Conservation (phyloP, 768 basidiomycete genomes). For the Trametes punicea region DNA sequence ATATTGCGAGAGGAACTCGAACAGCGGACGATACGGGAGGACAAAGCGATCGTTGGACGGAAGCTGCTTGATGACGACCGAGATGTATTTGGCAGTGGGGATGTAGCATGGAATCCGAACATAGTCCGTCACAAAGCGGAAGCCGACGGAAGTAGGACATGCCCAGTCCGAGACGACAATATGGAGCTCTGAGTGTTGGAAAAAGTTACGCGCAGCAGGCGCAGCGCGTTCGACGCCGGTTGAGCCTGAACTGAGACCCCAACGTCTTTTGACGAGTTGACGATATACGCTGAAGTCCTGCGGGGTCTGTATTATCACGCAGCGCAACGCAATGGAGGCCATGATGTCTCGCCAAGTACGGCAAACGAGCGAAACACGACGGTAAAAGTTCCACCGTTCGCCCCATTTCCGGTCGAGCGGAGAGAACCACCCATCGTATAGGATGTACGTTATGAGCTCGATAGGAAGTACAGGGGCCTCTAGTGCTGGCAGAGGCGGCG, state of each 20-base stretch:
- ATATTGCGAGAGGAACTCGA: conserved; percentile 11
- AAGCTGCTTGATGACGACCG: conserved; percentile 7
- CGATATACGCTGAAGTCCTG: conserved; percentile 5
- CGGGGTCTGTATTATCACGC: conserved; percentile 5
- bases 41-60: conserved; percentile 2
- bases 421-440: conserved; percentile 8
- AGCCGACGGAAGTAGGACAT: background rate
- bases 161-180: conserved; percentile 13
- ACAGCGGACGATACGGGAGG: conserved; percentile 9
- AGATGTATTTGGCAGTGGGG: conserved; percentile 1
- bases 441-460: conserved; percentile 6
- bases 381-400: conserved; percentile 8
- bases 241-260: conserved; percentile 2
- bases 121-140: conserved; percentile 9
- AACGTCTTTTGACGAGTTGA: background rate
- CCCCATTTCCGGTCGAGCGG: background rate
- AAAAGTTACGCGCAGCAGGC: conserved; percentile 1
- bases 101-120: conserved; percentile 11
- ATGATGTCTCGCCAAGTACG: background rate
- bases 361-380: conserved; percentile 2
- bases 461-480: background rate
- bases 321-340: background rate
- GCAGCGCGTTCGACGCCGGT: conserved; percentile 1
- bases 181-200: conserved; percentile 5
- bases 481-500: background rate